Evolutionary conservation across 2,329 filamentous ascomycete species (phyloP), one percentile per base, ranked within the genome.

Genomic region (Thielaviopsis punctulata): DNA sequence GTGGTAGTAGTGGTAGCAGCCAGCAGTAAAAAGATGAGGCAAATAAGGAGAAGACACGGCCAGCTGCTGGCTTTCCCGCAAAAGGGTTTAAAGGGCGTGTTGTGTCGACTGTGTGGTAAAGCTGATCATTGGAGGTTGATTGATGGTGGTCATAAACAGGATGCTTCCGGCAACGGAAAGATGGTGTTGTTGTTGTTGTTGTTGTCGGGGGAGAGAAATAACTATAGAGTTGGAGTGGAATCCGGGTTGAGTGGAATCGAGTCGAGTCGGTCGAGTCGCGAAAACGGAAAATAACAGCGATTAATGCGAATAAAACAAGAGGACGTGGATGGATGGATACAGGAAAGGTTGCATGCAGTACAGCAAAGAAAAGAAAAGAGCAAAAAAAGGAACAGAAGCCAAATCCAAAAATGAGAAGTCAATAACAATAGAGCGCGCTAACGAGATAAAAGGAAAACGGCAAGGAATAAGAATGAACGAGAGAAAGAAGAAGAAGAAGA

Each of bases 11-110:
- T n/a, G n/a, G n/a, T n/a, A n/a, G n/a, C n/a, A n/a, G n/a, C n/a
- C 21, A 21, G n/a, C 45, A 48, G 33, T 7, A 18, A 33, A 24
- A 27, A 43, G 24, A 41, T 15, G 21, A 43, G 10, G 18, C 13
- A 22, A 21, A 24, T 22, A 41, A 49, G 18, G n/a, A 27, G 23
- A 23, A 39, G 2, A 25, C 19, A 36, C 45, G 45, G 68, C 74
- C 76, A 73, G 72, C 73, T 44, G 44, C 24, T 69, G 73, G 72
- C 73, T 70, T 72, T 78, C 75, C 75, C 78, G 77, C 80, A 24
- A 8, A 45, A 71, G 72, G 73, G 68, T 77, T 82, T 77, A 82
- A 81, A 82, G 79, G 73, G 77, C 80, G 76, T 73, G 75, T 71
- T 69, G 69, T 64, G 64, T 68, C 71, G 71, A 72, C 71, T 71